Conservation (phyloP, 768 basidiomycete genomes). For the Fibroporia radiculosa region DNA sequence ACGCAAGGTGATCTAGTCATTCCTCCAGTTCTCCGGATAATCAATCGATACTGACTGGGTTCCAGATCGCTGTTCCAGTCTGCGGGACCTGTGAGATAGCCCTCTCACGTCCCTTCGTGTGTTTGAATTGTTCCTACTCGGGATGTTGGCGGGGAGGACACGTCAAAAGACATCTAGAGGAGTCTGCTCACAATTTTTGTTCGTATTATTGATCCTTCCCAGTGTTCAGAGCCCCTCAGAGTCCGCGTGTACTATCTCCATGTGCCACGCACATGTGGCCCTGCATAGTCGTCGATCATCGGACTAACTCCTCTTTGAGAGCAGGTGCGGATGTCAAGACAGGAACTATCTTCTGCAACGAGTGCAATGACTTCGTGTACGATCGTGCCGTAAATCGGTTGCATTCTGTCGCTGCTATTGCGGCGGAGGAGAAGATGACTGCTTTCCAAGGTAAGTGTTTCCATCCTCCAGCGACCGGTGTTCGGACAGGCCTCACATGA, state of each 20-base stretch:
- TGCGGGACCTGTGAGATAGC: conserved; percentile 53
- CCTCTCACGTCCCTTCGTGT: conserved; percentile 61
- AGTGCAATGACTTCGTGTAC: conserved; percentile 73
- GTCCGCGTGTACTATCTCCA: neutral
- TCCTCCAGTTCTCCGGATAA: neutral
- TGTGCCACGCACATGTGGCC: neutral
- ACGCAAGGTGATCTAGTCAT: conserved; percentile 52
- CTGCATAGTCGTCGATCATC: neutral
- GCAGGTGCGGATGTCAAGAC: conserved; percentile 70
- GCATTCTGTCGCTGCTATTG: conserved; percentile 36
- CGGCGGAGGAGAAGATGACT: conserved; percentile 53
- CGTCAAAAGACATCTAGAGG: conserved; percentile 46
- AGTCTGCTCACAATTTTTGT: conserved; percentile 60
- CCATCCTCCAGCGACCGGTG: conserved; percentile 7
- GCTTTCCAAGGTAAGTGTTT: conserved; percentile 47
- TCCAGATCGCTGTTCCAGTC: conserved; percentile 49
- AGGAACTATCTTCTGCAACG: conserved; percentile 66
- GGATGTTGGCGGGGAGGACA: conserved; percentile 68
- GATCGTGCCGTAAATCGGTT: conserved; percentile 42
- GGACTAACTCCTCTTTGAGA: neutral
- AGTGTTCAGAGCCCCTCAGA: neutral
- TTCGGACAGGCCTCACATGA: conserved; percentile 1
- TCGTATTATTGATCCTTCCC: conserved; percentile 22
- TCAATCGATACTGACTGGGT: neutral
- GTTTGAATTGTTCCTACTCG: conserved; percentile 60